These are phyloP conservation scores for Calonectria pteridis DNA, from an alignment of 2,329 filamentous ascomycete species.

Conservation along the genomic window DNA sequence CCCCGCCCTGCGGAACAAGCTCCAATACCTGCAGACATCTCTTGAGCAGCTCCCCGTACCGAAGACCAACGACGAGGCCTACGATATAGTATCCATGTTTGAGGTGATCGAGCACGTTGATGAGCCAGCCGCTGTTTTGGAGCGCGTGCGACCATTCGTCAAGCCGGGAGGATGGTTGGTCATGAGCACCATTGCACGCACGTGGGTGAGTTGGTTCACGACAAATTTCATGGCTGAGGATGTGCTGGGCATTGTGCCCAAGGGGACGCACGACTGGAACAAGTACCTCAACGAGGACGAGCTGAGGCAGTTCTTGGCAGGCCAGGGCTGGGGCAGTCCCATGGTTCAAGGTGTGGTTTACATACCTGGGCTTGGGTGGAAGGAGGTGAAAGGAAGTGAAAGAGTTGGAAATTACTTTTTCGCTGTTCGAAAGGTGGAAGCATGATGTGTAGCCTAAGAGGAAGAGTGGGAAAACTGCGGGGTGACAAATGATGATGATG, in stretches of 20 bases:
- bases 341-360: slow-evolving; percentile 87
- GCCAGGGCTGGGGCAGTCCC: slow-evolving; percentile 69
- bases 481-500: background rate
- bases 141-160: slow-evolving; percentile 79
- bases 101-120: slow-evolving; percentile 96
- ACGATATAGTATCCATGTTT: slow-evolving; percentile 88
- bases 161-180: slow-evolving; percentile 94
- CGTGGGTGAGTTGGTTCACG: slow-evolving; percentile 88
- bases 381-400: slow-evolving; percentile 83
- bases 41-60: slow-evolving; percentile 76
- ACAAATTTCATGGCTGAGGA: slow-evolving; percentile 95
- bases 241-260: slow-evolving; percentile 86
- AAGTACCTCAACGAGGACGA: slow-evolving; percentile 95
- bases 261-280: slow-evolving; percentile 94
- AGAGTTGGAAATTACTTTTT: slow-evolving; percentile 97
- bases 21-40: slow-evolving; percentile 81
- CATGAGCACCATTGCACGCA: slow-evolving; percentile 91
- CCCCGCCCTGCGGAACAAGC: slow-evolving; percentile 72
- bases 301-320: slow-evolving; percentile 69
- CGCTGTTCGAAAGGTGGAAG: slow-evolving; percentile 70
- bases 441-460: slow-evolving; percentile 7
- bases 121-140: slow-evolving; percentile 79
- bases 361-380: slow-evolving; percentile 92
- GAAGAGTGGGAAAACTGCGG: background rate
- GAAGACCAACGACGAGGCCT: slow-evolving; percentile 58